phyloP scores from a whole-genome alignment of 2,329 filamentous ascomycete genomes.

The Exophiala oligosperma region DNA sequence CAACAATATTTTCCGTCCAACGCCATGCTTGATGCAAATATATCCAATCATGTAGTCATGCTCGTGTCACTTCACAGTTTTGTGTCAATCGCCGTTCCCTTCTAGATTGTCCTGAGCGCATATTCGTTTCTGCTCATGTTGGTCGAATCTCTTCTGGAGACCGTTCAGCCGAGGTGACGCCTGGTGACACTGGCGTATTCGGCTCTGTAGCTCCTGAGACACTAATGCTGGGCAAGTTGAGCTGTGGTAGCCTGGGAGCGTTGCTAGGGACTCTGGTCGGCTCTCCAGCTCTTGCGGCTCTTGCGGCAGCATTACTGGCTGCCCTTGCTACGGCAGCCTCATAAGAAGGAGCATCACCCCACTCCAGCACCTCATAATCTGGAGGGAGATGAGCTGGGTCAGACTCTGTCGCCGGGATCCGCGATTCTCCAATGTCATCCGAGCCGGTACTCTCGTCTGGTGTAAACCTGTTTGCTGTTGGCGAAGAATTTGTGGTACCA shows the following conservation, averaged over 20 bases:
- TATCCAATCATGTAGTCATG: not conserved
- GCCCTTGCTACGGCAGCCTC: conserved; percentile 25
- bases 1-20: not conserved
- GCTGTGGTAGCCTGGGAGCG: conserved; percentile 21
- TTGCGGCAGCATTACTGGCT: conserved; percentile 20
- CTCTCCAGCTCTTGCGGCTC: conserved; percentile 11
- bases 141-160: not conserved
- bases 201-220: conserved; percentile 29
- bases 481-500: conserved; percentile 32
- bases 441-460: conserved; percentile 26
- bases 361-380: conserved; percentile 42
- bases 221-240: conserved; percentile 29
- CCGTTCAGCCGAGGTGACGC: not conserved
- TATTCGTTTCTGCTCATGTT: not conserved
- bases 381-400: conserved; percentile 33
- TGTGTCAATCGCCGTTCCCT: not conserved
- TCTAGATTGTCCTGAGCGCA: not conserved
- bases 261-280: conserved; percentile 14
- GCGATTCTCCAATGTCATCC: conserved; percentile 40
- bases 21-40: not conserved
- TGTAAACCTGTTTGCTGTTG: conserved; percentile 30
- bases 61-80: not conserved
- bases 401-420: conserved; percentile 32
- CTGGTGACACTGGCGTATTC: conserved; percentile 23
- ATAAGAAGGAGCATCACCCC: conserved; percentile 47